Evolutionary conservation across 305 asterid genomes (phyloP).

Genomic region (Solanum hybrid): DNA sequence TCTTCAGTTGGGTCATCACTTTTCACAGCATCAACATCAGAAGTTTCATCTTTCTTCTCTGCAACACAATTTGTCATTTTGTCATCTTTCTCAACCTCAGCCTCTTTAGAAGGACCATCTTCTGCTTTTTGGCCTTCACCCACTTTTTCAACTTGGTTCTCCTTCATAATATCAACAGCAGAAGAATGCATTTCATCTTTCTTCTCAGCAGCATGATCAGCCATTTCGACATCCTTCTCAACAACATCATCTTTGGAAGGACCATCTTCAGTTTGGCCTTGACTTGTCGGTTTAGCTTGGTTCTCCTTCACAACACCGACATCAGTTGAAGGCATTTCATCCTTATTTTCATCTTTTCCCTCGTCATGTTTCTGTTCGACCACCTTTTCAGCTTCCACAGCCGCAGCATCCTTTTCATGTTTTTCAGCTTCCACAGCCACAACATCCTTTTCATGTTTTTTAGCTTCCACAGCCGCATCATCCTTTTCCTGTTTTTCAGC

Average conservation of each 20-base stretch:
- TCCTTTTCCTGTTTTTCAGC: slow-evolving; percentile 22
- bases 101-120: neutral
- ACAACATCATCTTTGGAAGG: neutral
- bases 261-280: slow-evolving; percentile 8
- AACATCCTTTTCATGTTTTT: neutral
- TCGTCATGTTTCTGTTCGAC: slow-evolving; percentile 13
- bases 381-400: slow-evolving; percentile 14
- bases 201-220: neutral
- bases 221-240: slow-evolving; percentile 1
- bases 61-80: neutral
- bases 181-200: neutral
- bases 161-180: neutral
- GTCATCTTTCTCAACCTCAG: slow-evolving; percentile 6
- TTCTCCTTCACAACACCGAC: neutral
- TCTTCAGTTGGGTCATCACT: neutral
- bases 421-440: slow-evolving; percentile 9
- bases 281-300: slow-evolving; percentile 1
- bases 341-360: slow-evolving; percentile 8
- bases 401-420: slow-evolving; percentile 5
- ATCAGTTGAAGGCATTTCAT: neutral
- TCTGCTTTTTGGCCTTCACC: neutral
- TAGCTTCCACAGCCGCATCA: neutral
- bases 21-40: neutral
- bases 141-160: neutral
- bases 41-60: neutral